These are phyloP conservation scores for Apiotrichum domesticum DNA, from an alignment of 1,284 basidiomycete species.

Conservation along the genomic window DNA sequence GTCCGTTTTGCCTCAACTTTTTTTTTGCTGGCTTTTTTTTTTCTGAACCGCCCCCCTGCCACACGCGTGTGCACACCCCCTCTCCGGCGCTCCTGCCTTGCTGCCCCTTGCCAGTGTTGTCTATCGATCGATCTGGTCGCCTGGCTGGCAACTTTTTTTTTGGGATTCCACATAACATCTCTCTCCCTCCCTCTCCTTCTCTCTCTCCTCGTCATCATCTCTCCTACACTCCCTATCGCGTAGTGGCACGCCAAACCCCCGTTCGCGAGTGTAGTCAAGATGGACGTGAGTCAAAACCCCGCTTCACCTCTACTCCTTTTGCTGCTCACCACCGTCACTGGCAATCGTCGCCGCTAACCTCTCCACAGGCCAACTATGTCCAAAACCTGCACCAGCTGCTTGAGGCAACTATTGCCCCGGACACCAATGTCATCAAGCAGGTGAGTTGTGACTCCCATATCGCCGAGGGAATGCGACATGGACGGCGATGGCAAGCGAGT, in stretches of 20 bases:
- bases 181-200: not conserved
- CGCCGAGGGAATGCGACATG: too few relatives aligned
- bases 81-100: too few relatives aligned
- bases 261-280: constrained; percentile 10
- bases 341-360: not conserved
- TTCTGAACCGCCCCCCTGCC: too few relatives aligned
- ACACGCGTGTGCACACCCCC: too few relatives aligned
- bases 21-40: too few relatives aligned
- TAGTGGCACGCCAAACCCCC: not conserved
- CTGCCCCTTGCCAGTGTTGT: too few relatives aligned
- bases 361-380: constrained; percentile 27
- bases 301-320: not conserved
- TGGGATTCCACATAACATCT: too few relatives aligned
- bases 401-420: constrained; percentile 73
- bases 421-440: constrained; percentile 79
- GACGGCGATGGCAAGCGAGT: too few relatives aligned
- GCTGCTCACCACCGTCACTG: not conserved
- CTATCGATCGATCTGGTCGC: too few relatives aligned
- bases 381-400: constrained; percentile 78
- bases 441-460: constrained; percentile 51
- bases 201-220: constrained; percentile 6
- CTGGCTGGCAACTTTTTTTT: too few relatives aligned
- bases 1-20: too few relatives aligned
- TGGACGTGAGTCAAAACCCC: constrained; percentile 18
- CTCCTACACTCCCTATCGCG: not conserved